These are phyloP conservation scores for Candida boidinii DNA, from an alignment of 805 yeast genomes.

Conservation along the genomic window DNA sequence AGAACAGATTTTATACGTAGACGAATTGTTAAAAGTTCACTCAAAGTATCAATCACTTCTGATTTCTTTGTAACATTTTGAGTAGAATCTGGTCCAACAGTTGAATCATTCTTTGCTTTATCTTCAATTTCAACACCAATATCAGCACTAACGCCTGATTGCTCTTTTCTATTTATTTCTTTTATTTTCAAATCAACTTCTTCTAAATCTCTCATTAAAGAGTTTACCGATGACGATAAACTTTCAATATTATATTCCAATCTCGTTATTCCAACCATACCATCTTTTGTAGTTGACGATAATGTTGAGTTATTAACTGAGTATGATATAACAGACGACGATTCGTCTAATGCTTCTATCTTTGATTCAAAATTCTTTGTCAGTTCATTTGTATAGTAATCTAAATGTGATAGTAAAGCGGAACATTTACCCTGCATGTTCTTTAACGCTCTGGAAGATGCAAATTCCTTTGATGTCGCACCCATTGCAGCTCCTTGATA, in stretches of 20 bases:
- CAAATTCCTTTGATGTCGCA: conserved; percentile 22
- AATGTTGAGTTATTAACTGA: conserved; percentile 14
- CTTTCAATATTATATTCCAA: conserved; percentile 61
- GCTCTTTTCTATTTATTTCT: not conserved
- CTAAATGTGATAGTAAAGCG: conserved; percentile 47
- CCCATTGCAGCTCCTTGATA: conserved; percentile 7
- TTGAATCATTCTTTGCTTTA: not conserved
- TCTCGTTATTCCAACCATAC: conserved; percentile 38
- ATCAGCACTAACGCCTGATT: not conserved
- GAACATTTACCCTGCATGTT: conserved; percentile 40
- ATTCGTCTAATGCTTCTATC: conserved; percentile 36
- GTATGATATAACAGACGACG: conserved; percentile 42
- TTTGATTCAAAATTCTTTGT: conserved; percentile 44
- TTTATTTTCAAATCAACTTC: conserved; percentile 21
- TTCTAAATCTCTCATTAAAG: conserved; percentile 41
- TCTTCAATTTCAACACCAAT: conserved; percentile 13
- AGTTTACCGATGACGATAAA: conserved; percentile 46
- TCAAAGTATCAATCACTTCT: conserved; percentile 27
- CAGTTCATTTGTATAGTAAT: conserved; percentile 52
- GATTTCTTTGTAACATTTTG: conserved; percentile 6
- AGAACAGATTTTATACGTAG: conserved; percentile 37
- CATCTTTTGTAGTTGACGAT: conserved; percentile 3
- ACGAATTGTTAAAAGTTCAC: conserved; percentile 36
- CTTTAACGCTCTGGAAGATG: conserved; percentile 23
- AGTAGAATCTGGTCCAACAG: not conserved